phyloP scores from a whole-genome alignment of 2,329 filamentous ascomycete genomes.

The Chaetomiaceae sp. region DNA sequence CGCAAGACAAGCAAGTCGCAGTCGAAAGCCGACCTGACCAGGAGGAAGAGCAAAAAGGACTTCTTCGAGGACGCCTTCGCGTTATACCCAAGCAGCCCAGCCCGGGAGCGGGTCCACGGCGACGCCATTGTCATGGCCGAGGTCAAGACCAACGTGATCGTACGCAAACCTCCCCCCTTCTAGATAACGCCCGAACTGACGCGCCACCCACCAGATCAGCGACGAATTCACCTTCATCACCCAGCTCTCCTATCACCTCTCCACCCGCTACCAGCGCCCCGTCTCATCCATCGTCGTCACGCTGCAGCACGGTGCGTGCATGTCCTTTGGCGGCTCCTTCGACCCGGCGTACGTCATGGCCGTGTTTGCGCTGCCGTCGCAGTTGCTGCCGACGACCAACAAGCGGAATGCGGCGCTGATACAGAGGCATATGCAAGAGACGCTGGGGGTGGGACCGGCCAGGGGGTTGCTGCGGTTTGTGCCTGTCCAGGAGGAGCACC shows the following conservation, averaged over 20 bases:
- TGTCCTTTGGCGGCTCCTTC: conserved; percentile 70
- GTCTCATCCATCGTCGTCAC: conserved; percentile 70
- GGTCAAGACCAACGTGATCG: conserved; percentile 60
- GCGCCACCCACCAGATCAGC: conserved; percentile 52
- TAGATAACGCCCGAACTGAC: neutral
- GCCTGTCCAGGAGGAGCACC: conserved; percentile 64
- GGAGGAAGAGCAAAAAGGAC: conserved; percentile 33
- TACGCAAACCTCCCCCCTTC: conserved; percentile 35
- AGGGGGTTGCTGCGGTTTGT: conserved; percentile 72
- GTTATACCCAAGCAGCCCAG: conserved; percentile 30
- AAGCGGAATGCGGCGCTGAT: conserved; percentile 75
- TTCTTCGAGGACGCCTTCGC: conserved; percentile 46
- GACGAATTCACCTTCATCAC: conserved; percentile 73
- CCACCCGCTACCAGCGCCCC: conserved; percentile 69
- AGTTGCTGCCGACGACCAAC: conserved; percentile 71
- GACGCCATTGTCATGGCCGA: conserved; percentile 60
- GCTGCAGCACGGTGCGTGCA: conserved; percentile 69
- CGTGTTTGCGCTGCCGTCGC: conserved; percentile 63
- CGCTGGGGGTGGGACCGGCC: conserved; percentile 59
- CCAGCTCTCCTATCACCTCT: conserved; percentile 67
- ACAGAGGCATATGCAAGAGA: conserved; percentile 68
- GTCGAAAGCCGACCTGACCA: conserved; percentile 32
- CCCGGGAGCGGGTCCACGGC: conserved; percentile 45
- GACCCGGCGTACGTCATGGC: conserved; percentile 76
- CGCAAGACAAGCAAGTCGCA: conserved; percentile 31